Percentiles rank a stretch among this genome's conserved stretches.
phyloP scores from a whole-genome alignment of 768 basidiomycete species.

The Favolaschia claudopus region DNA sequence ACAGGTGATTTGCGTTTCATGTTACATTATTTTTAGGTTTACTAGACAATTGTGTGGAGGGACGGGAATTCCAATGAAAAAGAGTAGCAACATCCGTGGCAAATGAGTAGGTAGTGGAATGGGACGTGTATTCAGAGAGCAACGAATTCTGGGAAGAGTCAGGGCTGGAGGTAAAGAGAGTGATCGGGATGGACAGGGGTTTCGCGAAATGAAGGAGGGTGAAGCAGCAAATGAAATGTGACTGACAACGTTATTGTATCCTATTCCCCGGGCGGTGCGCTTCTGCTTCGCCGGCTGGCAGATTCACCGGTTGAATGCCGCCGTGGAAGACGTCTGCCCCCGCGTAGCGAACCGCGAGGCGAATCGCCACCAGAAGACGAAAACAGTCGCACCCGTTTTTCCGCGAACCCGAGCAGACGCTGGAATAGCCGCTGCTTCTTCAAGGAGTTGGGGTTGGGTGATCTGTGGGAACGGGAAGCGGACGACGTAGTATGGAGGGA shows the following conservation, averaged over 20 bases:
- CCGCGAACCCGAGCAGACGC: slow-evolving; percentile 62
- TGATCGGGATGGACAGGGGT: no score
- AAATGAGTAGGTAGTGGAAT: no score
- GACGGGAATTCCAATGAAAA: no score
- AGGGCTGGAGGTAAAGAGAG: no score
- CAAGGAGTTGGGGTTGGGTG: slow-evolving; percentile 53
- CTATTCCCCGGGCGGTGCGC: slow-evolving; percentile 26
- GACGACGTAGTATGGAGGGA: slow-evolving; percentile 67
- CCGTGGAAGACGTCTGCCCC: slow-evolving; percentile 49
- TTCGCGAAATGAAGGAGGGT: not conserved
- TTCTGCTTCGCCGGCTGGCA: slow-evolving; percentile 23
- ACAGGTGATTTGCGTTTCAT: no score
- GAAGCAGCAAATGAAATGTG: not conserved
- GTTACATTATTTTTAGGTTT: no score
- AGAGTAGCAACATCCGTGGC: no score
- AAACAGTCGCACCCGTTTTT: slow-evolving; percentile 41
- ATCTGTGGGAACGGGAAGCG: slow-evolving; percentile 63
- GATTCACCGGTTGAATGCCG: slow-evolving; percentile 58
- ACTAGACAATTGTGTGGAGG: no score
- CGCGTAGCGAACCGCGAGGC: slow-evolving; percentile 43
- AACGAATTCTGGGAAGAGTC: no score
- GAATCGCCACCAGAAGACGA: slow-evolving; percentile 44
- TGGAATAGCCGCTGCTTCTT: slow-evolving; percentile 71
- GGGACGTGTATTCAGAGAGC: no score
- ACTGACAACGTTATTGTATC: not conserved